Base-by-base conservation (phyloP, 2,329 filamentous ascomycete genomes). In the Ophiostoma tasmaniense region DNA sequence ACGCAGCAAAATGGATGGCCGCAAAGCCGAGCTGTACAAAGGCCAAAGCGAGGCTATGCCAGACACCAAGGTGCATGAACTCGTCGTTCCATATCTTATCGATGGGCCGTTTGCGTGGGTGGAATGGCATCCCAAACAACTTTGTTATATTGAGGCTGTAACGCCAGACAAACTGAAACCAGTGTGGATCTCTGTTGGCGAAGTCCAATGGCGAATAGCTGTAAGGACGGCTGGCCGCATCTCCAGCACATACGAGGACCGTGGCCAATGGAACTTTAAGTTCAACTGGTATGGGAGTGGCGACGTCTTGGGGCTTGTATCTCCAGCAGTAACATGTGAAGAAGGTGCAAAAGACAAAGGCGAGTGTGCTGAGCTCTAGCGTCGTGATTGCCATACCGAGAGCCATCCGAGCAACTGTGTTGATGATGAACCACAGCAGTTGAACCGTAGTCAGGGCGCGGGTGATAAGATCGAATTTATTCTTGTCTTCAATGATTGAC, bases 401-500 rank as follows among this genome's bases (percentile, higher is more conserved):
- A 1, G 17, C 66, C 6, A 71, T 13, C 0, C 74, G 73, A 5
- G 73, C 66, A 2, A 76, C 25, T 33, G 74, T 73, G 3, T 71
- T 72, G 20, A 74, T 62, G 11, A 68, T 68, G 45, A 77, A 76
- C 73, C 73, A 77, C 3, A 73, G 59, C 0, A 67, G 74, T 39
- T 77, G 73, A 67, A 72, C 74, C 0, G 73, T 8, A 0, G 73
- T 75, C 22, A 75, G 70, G 10, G 74, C 17, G 22, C 73, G 74
- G 25, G 30, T 17, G 5, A 79, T 67, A 0, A 37, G 71, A 65
- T 79, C 78, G 1, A 73, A 66, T 22, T 76, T 75, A 68, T 75
- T 79, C 42, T 75, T 74, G 20, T 76, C 76, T 0, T 72, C 66
- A 35, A 79, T 78, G 0, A 74, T 71, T 22, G 71, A 62, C 30